phyloP scores from a whole-genome alignment of 2,329 filamentous ascomycete species.

The Claviceps quebecensis region DNA sequence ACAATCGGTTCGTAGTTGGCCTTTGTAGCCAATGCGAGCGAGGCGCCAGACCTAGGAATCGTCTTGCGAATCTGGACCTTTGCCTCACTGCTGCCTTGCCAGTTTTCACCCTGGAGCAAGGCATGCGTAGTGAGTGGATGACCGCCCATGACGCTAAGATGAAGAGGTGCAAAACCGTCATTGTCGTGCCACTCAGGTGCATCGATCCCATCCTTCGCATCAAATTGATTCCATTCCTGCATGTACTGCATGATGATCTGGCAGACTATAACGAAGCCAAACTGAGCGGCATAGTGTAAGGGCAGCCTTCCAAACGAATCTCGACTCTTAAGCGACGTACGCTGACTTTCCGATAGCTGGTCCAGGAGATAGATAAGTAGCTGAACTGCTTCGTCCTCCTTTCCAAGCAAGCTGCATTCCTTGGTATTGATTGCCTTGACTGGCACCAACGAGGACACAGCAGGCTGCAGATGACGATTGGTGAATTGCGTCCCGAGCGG shows the following conservation, averaged over 20 bases:
- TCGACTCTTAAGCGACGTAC: slow-evolving; percentile 48
- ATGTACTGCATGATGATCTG: slow-evolving; percentile 77
- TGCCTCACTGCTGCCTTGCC: slow-evolving; percentile 48
- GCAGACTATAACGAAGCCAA: slow-evolving; percentile 84
- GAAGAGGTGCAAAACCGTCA: slow-evolving; percentile 80
- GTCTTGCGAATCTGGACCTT: slow-evolving; percentile 52
- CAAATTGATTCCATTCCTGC: slow-evolving; percentile 78
- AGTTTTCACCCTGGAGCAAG: slow-evolving; percentile 68
- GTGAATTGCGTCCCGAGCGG: slow-evolving; percentile 40
- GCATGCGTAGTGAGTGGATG: slow-evolving; percentile 75
- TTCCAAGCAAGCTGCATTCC: slow-evolving; percentile 50
- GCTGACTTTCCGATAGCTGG: slow-evolving; percentile 52
- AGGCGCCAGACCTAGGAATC: slow-evolving; percentile 73
- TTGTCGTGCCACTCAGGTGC: slow-evolving; percentile 79
- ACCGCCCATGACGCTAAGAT: slow-evolving; percentile 82
- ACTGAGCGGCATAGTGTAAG: slow-evolving; percentile 87
- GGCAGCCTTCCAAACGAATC: slow-evolving; percentile 76
- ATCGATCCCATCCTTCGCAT: slow-evolving; percentile 76
- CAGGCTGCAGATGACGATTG: slow-evolving; percentile 66
- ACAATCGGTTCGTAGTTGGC: slow-evolving; percentile 78
- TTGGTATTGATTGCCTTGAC: slow-evolving; percentile 49
- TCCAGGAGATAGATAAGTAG: slow-evolving; percentile 52
- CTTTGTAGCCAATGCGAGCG: slow-evolving; percentile 75
- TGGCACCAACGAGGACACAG: slow-evolving; percentile 49
- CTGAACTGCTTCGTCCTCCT: slow-evolving; percentile 63